Evolutionary conservation across 768 basidiomycete genomes (phyloP), one percentile per base, ranked within the genome.

Genomic region (Antrodiella citrinella): DNA sequence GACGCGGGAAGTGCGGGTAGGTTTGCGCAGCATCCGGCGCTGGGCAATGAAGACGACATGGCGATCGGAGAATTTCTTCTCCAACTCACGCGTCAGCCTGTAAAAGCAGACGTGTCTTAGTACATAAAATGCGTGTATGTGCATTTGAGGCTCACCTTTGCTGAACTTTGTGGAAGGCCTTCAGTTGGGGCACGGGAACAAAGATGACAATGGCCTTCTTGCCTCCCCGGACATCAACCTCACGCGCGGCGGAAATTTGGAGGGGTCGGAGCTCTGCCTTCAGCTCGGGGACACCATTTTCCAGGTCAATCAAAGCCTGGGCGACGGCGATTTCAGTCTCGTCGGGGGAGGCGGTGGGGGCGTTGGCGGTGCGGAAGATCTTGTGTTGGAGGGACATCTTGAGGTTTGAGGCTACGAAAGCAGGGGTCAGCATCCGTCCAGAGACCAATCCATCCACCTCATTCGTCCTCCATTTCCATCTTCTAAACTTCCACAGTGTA

Each of bases 11-110:
- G 80, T 89, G 57, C 93, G 91, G 59, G 92, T 93, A 51, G 94
- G 94, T 72, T 94, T 97, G 76, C 86, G 89, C 69, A 98, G 78
- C 84, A 97, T 93, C 65, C 95, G 85, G 69, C 96, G 92, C 75
- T 99, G 96, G 49, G 90, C 96, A 68, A 98, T 83, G 69, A 99
- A 98, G 52, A 99, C 91, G 68, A 99, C 92, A 73, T 98, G 94
- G 67, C 93, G 84, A 75, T 98, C 96, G 43, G 96, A 91, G 76
- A 99, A 97, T 74, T 99, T 99, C 83, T 99, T 99, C 83, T 99
- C 96, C 64, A 99, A 81, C 69, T 98, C 95, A 49, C 95, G 86
- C 54, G 95, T 97, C 66, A 98, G 86, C 70, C 95, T 98, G 65
- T 20, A 35, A 21, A 26, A n/a, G n/a, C n/a, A n/a, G n/a, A n/a